These are phyloP conservation scores for Botryotinia globosa DNA, from an alignment of 2,329 filamentous ascomycete genomes.

Conservation along the genomic window DNA sequence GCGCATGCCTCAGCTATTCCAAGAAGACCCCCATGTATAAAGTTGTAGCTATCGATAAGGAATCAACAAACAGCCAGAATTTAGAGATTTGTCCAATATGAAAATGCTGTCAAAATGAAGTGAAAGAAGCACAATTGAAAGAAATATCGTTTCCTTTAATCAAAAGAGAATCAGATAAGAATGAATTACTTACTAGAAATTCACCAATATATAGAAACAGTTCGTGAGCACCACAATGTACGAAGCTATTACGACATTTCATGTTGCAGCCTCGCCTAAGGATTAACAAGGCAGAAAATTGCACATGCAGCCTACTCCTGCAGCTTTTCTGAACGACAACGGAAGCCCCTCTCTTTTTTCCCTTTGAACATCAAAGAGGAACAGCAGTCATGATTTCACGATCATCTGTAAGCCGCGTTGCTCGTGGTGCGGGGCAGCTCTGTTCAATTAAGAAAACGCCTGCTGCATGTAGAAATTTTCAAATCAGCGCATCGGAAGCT, in stretches of 20 bases:
- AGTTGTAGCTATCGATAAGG: conserved; percentile 21
- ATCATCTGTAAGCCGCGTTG: conserved; percentile 30
- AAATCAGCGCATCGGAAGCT: conserved; percentile 59
- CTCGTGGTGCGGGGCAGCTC: conserved; percentile 33
- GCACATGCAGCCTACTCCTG: conserved; percentile 1
- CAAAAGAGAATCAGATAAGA: neutral
- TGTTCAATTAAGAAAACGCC: conserved; percentile 22
- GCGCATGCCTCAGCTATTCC: conserved; percentile 17
- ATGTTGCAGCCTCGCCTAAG: conserved; percentile 17
- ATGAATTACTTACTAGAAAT: neutral
- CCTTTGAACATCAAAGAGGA: conserved; percentile 17
- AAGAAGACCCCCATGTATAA: conserved; percentile 18
- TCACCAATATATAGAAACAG: neutral
- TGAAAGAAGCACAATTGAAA: neutral
- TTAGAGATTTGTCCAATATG: neutral
- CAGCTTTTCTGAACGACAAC: conserved; percentile 19
- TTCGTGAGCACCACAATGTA: conserved; percentile 2
- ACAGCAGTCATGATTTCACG: conserved; percentile 36
- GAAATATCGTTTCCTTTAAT: neutral
- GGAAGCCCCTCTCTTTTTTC: conserved; percentile 11
- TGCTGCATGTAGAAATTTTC: conserved; percentile 52
- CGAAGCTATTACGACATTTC: conserved; percentile 22
- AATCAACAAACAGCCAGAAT: neutral
- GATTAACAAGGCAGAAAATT: conserved; percentile 22
- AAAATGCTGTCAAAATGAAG: no score